Evolutionary conservation across 2,329 filamentous ascomycete species (phyloP), one percentile per base, ranked within the genome.

Genomic region (Bisporella sp.): DNA sequence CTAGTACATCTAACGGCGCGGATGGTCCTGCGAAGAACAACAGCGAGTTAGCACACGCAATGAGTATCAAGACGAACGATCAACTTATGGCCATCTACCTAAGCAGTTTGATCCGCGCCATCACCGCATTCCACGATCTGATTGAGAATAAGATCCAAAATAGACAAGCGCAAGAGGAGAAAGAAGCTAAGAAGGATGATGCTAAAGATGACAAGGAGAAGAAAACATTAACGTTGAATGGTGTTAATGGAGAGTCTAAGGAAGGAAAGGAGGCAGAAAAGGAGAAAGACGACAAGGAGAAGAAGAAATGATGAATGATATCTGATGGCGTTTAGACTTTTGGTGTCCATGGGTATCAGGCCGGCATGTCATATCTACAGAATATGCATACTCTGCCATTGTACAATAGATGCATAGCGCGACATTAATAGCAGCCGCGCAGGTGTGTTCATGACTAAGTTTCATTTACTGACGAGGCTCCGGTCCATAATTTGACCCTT

Each of bases 131-230:
- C 84, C 93, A 99, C 69, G 93, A 99, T 68, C 74, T 99, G 60
- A 99, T 99, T 59, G 93, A 99, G 76, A 99, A 99, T 77, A 99
- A 99, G 80, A 96, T 97, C 60, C 92, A 97, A 75, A 99, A 99
- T 73, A 82, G 92, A 68, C 91, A 97, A 72, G 89, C 95, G 69
- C 87, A 95, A 65, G 93, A 97, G 66, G 93, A 99, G 65, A 92
- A 92, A 73, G 92, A 97, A 62, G 79, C 76, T 43, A 89, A 89
- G 73, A 89, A 83, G 53, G 81, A 81, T 46, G 70, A 76, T 50
- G 71, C 69, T 56, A 76, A 76, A 58, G 74, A 78, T 35, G 35
- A 37, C 8, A 37, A 37, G n/a, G 83, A 85, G 45, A 86, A 87
- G 64, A 84, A 83, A 59, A 69, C 73, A 60, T 79, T 79, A 54